Evolutionary conservation across 768 basidiomycete genomes (phyloP), one percentile per base, ranked within the genome.

Genomic region (Chiua virens): DNA sequence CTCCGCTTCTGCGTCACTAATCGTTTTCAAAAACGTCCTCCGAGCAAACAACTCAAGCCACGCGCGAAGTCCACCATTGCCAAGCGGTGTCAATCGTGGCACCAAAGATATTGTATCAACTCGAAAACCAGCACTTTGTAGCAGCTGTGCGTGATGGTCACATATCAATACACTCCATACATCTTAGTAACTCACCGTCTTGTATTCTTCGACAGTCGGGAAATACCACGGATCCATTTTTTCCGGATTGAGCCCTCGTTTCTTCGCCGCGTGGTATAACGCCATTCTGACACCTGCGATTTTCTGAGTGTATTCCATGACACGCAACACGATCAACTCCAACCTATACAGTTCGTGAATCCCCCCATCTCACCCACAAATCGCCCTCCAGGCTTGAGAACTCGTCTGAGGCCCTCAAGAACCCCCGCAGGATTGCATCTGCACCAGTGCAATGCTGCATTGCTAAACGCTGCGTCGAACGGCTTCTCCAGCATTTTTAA

Each of bases 371-470:
- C 92, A 21, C 77, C 83, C 0, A 83, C 83, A 41, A 92, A 80
- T 20, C 85, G 73, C 2, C 90, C 91, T 0, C 87, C 86, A 2
- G 75, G 77, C 58, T 82, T 89, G 48, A 93, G 71, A 10, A 86
- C 68, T 40, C 71, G 74, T 60, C 79, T 79, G n/a, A 79, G 77
- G 43, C 82, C 77, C 14, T 75, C 67, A 10, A 92, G 64, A 9
- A 92, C 90, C 2, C 80, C 83, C 2, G 60, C 65, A 1, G 92
- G 92, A 57, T 86, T 75, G 5, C 72, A 71, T 66, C 89, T 92
- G 69, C 90, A 93, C 92, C 91, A 94, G 60, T 95, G 92, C 54
- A 94, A 63, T 4, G 79, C 76, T 0, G 92, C 89, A 54, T 87
- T 91, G 47, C 84, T 86, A 72, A 94, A 94, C 3, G 87, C 85